Conservation (phyloP, 1,284 basidiomycete species). For the Abortiporus biennis region DNA sequence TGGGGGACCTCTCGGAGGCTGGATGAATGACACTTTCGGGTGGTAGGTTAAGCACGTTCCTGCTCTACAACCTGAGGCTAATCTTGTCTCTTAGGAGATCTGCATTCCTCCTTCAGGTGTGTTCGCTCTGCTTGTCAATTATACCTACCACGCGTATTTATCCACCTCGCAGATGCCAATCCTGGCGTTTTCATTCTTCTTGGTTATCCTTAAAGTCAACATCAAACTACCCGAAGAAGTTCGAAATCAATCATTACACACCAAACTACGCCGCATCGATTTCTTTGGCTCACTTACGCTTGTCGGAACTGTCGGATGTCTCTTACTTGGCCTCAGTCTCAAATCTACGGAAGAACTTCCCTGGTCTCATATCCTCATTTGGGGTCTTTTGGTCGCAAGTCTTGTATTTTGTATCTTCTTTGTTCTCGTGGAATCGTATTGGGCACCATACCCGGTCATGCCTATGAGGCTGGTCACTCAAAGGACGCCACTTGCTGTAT, state of each 20-base stretch:
- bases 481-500: slow-evolving; percentile 75
- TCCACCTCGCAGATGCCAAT: slow-evolving; percentile 57
- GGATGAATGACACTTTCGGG: slow-evolving; percentile 77
- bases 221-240: slow-evolving; percentile 57
- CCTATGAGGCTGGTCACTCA: slow-evolving; percentile 72
- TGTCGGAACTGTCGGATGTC: slow-evolving; percentile 65
- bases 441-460: slow-evolving; percentile 79
- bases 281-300: slow-evolving; percentile 77
- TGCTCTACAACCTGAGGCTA: slow-evolving; percentile 1
- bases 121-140: slow-evolving; percentile 12
- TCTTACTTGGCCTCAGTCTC: slow-evolving; percentile 74
- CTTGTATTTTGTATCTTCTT: slow-evolving; percentile 53
- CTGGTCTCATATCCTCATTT: slow-evolving; percentile 70
- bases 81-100: slow-evolving; percentile 42
- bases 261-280: slow-evolving; percentile 77
- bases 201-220: slow-evolving; percentile 73
- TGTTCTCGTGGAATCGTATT: slow-evolving; percentile 66
- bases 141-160: too few species aligned
- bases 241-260: slow-evolving; percentile 47
- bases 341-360: slow-evolving; percentile 77
- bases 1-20: slow-evolving; percentile 89
- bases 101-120: slow-evolving; percentile 65
- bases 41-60: slow-evolving; percentile 53
- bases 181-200: slow-evolving; percentile 57
- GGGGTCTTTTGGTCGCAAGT: slow-evolving; percentile 56